Base-by-base conservation (phyloP, 371 early-diverging fungal species). In the Actinomucor elegans region DNA sequence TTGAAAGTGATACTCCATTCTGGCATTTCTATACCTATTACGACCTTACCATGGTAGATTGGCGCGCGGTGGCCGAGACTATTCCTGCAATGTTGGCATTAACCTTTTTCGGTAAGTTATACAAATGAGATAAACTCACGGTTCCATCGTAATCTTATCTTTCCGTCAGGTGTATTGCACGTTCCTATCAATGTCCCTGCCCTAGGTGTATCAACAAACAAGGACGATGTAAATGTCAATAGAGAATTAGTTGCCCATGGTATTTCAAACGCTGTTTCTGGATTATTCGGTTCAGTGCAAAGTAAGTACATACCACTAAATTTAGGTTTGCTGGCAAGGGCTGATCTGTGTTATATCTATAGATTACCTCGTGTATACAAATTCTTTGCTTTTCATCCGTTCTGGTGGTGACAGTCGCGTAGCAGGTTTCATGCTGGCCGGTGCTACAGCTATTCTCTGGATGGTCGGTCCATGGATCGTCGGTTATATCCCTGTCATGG, bases 191-290 rank as follows among this genome's bases (percentile, higher is more conserved):
- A 91, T 52, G 92, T 94, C 1, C 97, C 96, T 12, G 96, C 96
- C 2, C 77, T 95, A 48, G 94, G 94, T 1, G 94, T 94, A 1
- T 93, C 93, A 0, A 94, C 95, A 3, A 83, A 87, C 23, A 83
- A 83, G 33, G 91, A 93, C 62, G 78, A 86, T 55, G 83, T 97
- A 14, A 90, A 96, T 72, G 86, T 90, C 26, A 92, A 96, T 69
- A 71, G 90, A n/a, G 98, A 98, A 71, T 77, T 97, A n/a, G 80
- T 94, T 5, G 93, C 93, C 4, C 98, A 98, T 50, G 97, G 98
- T 17, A 64, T 94, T 29, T 89, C 93, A 10, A 98, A 98, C 61
- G 64, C 94, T 4, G 45, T 86, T 3, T 86, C 95, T 3, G 96
- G 95, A 3, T 60, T 81, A 9, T 58, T 84, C 21, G 94, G 94